Conservation (phyloP, 108 stramenopile species). For the Cyclotella cryptica region DNA sequence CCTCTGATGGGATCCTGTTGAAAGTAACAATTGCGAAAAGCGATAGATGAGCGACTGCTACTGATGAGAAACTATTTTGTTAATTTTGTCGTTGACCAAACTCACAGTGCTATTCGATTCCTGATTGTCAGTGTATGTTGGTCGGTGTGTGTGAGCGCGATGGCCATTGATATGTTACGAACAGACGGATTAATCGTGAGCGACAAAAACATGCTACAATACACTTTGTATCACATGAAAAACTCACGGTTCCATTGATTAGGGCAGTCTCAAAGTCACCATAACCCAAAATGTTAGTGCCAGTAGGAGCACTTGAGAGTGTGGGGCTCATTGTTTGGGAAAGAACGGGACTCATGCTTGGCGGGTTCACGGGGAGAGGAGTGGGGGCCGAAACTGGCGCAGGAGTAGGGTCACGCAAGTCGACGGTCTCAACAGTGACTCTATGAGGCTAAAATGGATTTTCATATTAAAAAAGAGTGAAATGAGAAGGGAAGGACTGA, state of each 20-base stretch:
- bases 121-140: neutral
- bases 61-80: too few relatives aligned
- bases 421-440: constrained; percentile 39
- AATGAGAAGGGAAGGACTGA: too few relatives aligned
- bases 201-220: neutral
- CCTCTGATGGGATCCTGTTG: neutral
- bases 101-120: too few relatives aligned
- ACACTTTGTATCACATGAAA: neutral
- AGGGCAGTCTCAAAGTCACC: constrained; percentile 15
- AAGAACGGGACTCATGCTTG: neutral
- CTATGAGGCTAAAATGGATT: constrained; percentile 13
- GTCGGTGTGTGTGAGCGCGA: neutral
- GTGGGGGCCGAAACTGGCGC: neutral
- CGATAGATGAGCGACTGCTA: too few relatives aligned
- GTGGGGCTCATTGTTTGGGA: constrained; percentile 6
- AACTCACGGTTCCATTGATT: neutral
- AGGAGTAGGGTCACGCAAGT: neutral
- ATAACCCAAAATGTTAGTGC: neutral
- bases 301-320: neutral
- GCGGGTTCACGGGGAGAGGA: neutral
- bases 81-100: too few relatives aligned
- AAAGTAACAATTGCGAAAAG: neutral
- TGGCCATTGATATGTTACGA: neutral
- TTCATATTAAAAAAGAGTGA: neutral
- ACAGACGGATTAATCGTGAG: neutral